A percentile compares a stretch with the other conserved stretches of the same genome.
These are phyloP conservation scores for Blastobotrys serpentis DNA, from an alignment of 1,139 yeast species.

Conservation along the genomic window DNA sequence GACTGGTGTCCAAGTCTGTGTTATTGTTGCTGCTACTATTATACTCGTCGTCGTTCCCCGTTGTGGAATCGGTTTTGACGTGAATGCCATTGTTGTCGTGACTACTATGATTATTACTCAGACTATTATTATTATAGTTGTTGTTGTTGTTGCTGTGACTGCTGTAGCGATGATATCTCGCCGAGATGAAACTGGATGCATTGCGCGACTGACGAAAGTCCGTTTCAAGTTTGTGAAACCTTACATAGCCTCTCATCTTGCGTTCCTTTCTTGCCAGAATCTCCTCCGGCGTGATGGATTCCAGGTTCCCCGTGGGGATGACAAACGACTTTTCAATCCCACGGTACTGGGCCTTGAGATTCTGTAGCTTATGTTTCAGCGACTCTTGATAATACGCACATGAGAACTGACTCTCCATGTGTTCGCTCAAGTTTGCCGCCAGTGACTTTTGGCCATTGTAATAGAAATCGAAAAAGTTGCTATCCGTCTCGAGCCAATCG, in stretches of 20 bases:
- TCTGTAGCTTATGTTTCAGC: slow-evolving; percentile 10
- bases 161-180: too few species aligned
- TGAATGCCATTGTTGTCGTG: neutral
- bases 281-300: slow-evolving; percentile 5
- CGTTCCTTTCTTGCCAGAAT: slow-evolving; percentile 8
- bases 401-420: slow-evolving; percentile 5
- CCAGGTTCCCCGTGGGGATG: neutral
- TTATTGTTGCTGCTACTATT: neutral
- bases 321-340: slow-evolving; percentile 8
- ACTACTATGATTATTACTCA: neutral
- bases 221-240: slow-evolving; percentile 9
- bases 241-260: slow-evolving; percentile 8
- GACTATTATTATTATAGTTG: too few species aligned
- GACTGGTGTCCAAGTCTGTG: neutral
- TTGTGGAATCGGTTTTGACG: neutral
- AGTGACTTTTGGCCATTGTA: slow-evolving; percentile 8
- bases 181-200: neutral
- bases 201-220: slow-evolving; percentile 8
- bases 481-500: slow-evolving; percentile 9
- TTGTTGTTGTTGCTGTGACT: too few species aligned
- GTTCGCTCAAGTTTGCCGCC: slow-evolving; percentile 4
- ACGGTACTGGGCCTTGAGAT: slow-evolving; percentile 10
- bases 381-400: slow-evolving; percentile 2
- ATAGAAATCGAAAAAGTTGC: slow-evolving; percentile 8
- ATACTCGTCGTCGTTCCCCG: neutral